phyloP scores from a whole-genome alignment of 192 early-diverging fungal species.

The Lobosporangium transversale region DNA sequence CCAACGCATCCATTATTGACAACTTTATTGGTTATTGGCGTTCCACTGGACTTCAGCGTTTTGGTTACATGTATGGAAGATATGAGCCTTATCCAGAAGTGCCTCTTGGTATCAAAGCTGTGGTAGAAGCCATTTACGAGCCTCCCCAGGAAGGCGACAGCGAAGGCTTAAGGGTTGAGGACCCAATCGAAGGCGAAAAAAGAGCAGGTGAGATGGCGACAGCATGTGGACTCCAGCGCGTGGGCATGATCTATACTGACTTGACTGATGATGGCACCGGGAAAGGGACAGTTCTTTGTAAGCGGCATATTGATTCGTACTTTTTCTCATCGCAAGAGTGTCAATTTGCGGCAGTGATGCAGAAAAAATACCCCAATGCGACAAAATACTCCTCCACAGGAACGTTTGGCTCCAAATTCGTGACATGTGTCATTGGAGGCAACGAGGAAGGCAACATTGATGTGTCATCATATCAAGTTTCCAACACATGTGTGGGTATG shows the following conservation, averaged over 20 bases:
- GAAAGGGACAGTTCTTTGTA: slow-evolving; percentile 83
- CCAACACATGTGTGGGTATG: slow-evolving; percentile 91
- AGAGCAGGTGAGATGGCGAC: slow-evolving; percentile 69
- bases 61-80: slow-evolving; percentile 94
- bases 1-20: slow-evolving; percentile 80
- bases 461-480: slow-evolving; percentile 90
- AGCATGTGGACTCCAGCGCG: slow-evolving; percentile 70
- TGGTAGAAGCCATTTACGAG: slow-evolving; percentile 95
- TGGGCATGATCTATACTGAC: slow-evolving; percentile 97
- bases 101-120: slow-evolving; percentile 94
- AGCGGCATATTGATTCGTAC: slow-evolving; percentile 92
- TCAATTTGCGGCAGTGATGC: slow-evolving; percentile 86
- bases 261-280: slow-evolving; percentile 83
- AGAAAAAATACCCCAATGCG: slow-evolving; percentile 74
- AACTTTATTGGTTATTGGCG: slow-evolving; percentile 90
- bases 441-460: slow-evolving; percentile 89
- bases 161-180: slow-evolving; percentile 73
- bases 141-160: slow-evolving; percentile 84
- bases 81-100: slow-evolving; percentile 92
- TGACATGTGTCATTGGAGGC: slow-evolving; percentile 94
- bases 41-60: slow-evolving; percentile 84
- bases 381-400: slow-evolving; percentile 81
- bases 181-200: slow-evolving; percentile 69
- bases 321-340: slow-evolving; percentile 93
- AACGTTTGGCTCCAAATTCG: slow-evolving; percentile 91